These are phyloP conservation scores for Heritiera fomes DNA, from an alignment of 345 rosid species.

Conservation along the genomic window DNA sequence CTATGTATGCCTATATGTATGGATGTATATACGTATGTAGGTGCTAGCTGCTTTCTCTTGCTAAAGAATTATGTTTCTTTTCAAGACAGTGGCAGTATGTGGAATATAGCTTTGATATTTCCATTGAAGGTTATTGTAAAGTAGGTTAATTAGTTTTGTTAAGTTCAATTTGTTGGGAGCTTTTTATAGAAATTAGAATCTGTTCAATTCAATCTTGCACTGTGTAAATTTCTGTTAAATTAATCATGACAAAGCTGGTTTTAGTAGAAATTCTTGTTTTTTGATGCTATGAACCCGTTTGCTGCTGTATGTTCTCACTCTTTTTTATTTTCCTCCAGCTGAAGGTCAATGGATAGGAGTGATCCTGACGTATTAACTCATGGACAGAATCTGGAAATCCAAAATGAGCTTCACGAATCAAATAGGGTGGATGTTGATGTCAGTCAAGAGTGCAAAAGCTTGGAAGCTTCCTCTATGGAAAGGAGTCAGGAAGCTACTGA, in stretches of 20 bases:
- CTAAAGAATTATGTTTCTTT: background rate
- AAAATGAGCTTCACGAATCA: conserved; percentile 11
- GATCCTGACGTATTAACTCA: conserved; percentile 23
- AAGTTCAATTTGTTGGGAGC: conserved; percentile 1
- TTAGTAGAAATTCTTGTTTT: background rate
- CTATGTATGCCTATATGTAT: no score
- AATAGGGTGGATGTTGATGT: conserved; percentile 8
- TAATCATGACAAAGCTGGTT: background rate
- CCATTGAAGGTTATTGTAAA: background rate
- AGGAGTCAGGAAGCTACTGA: conserved; percentile 19
- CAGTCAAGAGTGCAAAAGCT: conserved; percentile 15
- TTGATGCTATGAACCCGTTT: background rate
- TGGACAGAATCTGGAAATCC: background rate
- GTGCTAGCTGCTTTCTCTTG: background rate
- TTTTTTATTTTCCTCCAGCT: background rate
- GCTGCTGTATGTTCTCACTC: background rate
- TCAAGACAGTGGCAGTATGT: background rate
- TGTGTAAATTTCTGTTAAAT: background rate
- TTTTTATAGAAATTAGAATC: background rate
- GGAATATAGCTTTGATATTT: background rate
- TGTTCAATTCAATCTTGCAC: background rate
- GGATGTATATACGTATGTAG: background rate
- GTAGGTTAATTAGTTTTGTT: background rate
- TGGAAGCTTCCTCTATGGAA: conserved; percentile 17
- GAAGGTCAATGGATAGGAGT: conserved; percentile 28